Evolutionary conservation across 345 rosid genomes (phyloP), one percentile per base, ranked within the genome.

Genomic region (Eucalyptus grandis): DNA sequence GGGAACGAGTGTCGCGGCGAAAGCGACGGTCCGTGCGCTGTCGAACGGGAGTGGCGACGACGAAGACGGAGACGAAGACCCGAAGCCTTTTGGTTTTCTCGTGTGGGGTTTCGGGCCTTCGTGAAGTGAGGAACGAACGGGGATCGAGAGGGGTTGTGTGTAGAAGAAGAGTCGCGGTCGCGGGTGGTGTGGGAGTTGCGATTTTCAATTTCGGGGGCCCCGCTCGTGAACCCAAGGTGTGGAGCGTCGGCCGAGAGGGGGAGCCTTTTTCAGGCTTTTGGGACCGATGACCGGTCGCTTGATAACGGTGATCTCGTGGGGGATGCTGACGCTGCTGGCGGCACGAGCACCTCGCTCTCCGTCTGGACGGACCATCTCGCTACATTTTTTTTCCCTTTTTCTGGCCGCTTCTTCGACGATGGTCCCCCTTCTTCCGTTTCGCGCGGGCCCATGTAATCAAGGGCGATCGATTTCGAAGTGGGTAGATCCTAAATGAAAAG

Each of bases 371-470:
- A 37, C 83, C 83, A 37, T 4, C 47, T 77, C 83, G 2, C 47
- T 37, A 15, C 83, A 37, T 7, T 30, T 12, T 8, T 8, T 8
- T 53, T 4, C 2, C 11, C 26, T 53, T 53, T 53, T 53, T 53
- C 58, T 53, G 58, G 58, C 26, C 37, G 19, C 72, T 65, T n/a
- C 72, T 65, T 30, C 10, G 31, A 65, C 9, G 37, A 72, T 19
- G 22, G 83, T 37, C 46, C 83, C 83, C 72, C 72, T 72, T 10
- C 34, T 67, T 4, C 43, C 26, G 26, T 19, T 19, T 17, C 4
- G 46, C 14, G 1, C 4, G 1, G 22, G 11, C 44, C 43, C 24
- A 4, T 14, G 19, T 65, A 4, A 15, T n/a, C 4, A 8, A 7
- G 37, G 72, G 4, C 2, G 10, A 30, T 30, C 5, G 1, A n/a